Percentiles rank a stretch among this genome's conserved stretches.
These are phyloP conservation scores for Nothomitra cinnamomea DNA, from an alignment of 2,329 filamentous ascomycete genomes.

Conservation along the genomic window DNA sequence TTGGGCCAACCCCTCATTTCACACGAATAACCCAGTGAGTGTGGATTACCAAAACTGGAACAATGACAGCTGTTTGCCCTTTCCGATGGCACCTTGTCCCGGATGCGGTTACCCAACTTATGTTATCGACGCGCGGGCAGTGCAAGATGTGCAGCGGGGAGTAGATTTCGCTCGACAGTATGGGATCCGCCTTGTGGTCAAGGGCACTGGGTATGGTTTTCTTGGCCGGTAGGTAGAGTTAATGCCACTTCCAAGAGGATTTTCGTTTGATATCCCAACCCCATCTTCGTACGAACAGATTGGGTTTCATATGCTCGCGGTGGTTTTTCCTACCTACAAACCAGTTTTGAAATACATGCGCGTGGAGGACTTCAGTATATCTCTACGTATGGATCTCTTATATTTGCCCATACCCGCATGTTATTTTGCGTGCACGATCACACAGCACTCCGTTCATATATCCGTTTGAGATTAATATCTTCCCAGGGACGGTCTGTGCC, in stretches of 20 bases:
- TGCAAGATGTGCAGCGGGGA: background rate
- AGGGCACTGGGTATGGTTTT: background rate
- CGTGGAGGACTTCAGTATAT: too few relatives aligned
- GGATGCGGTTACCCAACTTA: background rate
- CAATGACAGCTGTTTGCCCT: conserved; percentile 34
- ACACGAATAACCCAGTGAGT: conserved; percentile 23
- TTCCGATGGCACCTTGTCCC: conserved; percentile 17
- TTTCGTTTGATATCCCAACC: too few relatives aligned
- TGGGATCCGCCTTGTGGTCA: conserved; percentile 3
- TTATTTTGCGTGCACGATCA: too few relatives aligned
- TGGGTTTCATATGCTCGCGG: background rate
- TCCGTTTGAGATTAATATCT: too few relatives aligned
- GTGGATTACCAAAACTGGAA: conserved; percentile 26
- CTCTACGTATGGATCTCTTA: too few relatives aligned
- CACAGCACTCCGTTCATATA: too few relatives aligned
- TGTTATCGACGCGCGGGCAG: background rate
- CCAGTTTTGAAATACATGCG: too few relatives aligned
- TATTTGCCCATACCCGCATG: too few relatives aligned
- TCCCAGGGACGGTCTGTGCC: too few relatives aligned
- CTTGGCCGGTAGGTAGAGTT: background rate
- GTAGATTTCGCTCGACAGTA: conserved; percentile 10
- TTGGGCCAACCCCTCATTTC: conserved; percentile 19
- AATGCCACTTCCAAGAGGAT: too few relatives aligned
- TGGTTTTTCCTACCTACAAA: too few relatives aligned
- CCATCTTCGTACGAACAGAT: too few relatives aligned